A percentile compares a stretch with the other conserved stretches of the same genome.
These are phyloP conservation scores for Colletotrichum siamense DNA, from an alignment of 2,329 filamentous ascomycete species.

Conservation along the genomic window DNA sequence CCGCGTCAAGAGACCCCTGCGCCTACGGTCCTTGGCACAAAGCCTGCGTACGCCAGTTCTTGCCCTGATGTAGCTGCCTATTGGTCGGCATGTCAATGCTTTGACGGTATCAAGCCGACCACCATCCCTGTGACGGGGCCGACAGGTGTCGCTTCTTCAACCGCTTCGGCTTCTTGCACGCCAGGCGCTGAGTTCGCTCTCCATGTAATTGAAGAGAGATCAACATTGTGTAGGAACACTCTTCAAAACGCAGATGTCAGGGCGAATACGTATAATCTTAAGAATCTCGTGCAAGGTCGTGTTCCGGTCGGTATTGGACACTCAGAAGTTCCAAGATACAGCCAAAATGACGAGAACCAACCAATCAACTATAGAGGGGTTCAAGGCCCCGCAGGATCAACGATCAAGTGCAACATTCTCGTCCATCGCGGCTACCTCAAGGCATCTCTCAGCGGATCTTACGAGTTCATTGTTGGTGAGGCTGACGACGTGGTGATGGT, in stretches of 20 bases:
- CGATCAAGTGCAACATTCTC: background rate
- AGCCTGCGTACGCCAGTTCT: constrained; percentile 22
- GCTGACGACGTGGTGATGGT: background rate
- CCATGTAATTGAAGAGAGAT: background rate
- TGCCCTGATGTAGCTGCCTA: constrained; percentile 20
- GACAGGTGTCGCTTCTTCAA: background rate
- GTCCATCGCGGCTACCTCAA: constrained; percentile 8
- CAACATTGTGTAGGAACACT: background rate
- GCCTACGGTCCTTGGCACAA: background rate
- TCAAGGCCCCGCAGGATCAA: background rate
- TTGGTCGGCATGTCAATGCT: constrained; percentile 27
- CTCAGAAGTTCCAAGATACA: background rate
- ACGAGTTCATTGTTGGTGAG: background rate
- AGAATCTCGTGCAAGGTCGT: background rate
- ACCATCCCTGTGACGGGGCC: constrained; percentile 9
- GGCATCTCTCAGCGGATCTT: background rate
- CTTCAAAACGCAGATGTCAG: background rate
- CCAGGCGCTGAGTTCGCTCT: constrained; percentile 13
- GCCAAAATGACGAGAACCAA: background rate
- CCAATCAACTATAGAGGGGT: background rate
- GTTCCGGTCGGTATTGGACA: background rate
- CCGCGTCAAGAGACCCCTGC: background rate
- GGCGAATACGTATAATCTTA: background rate
- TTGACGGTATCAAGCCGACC: constrained; percentile 18
- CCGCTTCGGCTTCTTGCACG: constrained; percentile 1